Base-by-base conservation (phyloP, 2,329 filamentous ascomycete species). In the Penicillium fuscoglaucum region DNA sequence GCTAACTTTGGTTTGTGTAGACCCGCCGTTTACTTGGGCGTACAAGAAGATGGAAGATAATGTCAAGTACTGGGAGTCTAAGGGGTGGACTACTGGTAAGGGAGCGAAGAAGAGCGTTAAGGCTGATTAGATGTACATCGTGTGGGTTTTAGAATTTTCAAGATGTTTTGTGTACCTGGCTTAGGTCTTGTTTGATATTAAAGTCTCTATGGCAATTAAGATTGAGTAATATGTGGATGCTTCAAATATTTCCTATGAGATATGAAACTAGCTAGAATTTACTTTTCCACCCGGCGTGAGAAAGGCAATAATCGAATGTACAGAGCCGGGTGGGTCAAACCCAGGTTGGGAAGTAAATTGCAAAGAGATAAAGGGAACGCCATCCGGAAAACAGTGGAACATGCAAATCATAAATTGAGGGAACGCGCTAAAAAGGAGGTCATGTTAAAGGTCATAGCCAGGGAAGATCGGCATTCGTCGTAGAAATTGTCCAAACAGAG, bases 21-120 rank as follows among this genome's bases (percentile, higher is more conserved):
- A 77, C 48, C 73, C 72, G 4, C 66, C 72, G 24, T 77, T 82
- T 55, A 73, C 70, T 13, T 79, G 76, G 68, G 77, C 80, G 33
- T 77, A 80, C 62, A 72, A 75, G 59, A 81, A 82, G 67, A 82
- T 83, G 64, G 79, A 82, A 66, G 71, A 74, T 31, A 75, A 77
- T 60, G 70, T 82, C 12, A 70, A 74, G 62, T 72, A 70, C 61
- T 77, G 78, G 73, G 78, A 81, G 56, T 72, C 72, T 8, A 71
- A 66, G 52, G 70, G 71, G 12, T 72, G 70, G 70, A 72, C 67
- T 29, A 58, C 66, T 5, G 69, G 67, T 1, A 72, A 72, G 55
- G 66, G 65, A n/a, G 66, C 69, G 59, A 73, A 72, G 65, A 74
- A 74, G 64, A 73, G 67, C 49, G 71, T 73, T 19, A 73, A 74